A percentile compares a stretch with the other conserved stretches of the same genome.
These are phyloP conservation scores for Eimeria sp. DNA, from an alignment of 169 alveolate species.

Conservation along the genomic window DNA sequence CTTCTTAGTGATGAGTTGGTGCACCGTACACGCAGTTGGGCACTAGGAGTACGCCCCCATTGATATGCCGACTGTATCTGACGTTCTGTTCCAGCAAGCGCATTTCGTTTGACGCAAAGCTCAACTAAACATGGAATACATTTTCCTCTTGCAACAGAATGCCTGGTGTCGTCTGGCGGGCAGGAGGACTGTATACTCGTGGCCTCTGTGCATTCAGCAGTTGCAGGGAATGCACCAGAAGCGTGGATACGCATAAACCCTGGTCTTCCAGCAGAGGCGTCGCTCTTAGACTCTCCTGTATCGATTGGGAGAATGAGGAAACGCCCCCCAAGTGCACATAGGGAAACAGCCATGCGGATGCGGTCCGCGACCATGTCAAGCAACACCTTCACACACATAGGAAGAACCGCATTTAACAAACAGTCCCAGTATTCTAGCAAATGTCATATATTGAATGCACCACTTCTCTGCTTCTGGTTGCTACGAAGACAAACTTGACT, in stretches of 20 bases:
- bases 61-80: slow-evolving; percentile 19
- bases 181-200: not conserved
- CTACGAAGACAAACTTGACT: not conserved
- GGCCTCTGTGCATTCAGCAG: not conserved
- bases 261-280: not conserved
- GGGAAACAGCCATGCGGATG: slow-evolving; percentile 44
- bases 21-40: slow-evolving; percentile 49
- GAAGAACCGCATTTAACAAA: not conserved
- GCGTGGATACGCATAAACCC: slow-evolving; percentile 50
- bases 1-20: slow-evolving; percentile 13
- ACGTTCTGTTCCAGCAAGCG: slow-evolving; percentile 17
- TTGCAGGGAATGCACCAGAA: slow-evolving; percentile 56
- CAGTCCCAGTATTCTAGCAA: not conserved
- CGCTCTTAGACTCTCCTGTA: not conserved
- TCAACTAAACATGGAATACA: slow-evolving; percentile 24
- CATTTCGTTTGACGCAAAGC: slow-evolving; percentile 40
- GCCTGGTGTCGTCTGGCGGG: not conserved
- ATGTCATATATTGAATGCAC: not conserved
- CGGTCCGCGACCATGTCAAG: slow-evolving; percentile 37
- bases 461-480: not conserved
- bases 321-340: slow-evolving; percentile 43
- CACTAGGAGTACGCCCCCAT: slow-evolving; percentile 50
- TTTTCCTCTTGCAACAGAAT: not conserved
- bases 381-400: slow-evolving; percentile 34
- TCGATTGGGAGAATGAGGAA: slow-evolving; percentile 19